Evolutionary conservation across 495 filamentous ascomycete species (phyloP), one percentile per base, ranked within the genome.

Genomic region (Tuber calosporum): DNA sequence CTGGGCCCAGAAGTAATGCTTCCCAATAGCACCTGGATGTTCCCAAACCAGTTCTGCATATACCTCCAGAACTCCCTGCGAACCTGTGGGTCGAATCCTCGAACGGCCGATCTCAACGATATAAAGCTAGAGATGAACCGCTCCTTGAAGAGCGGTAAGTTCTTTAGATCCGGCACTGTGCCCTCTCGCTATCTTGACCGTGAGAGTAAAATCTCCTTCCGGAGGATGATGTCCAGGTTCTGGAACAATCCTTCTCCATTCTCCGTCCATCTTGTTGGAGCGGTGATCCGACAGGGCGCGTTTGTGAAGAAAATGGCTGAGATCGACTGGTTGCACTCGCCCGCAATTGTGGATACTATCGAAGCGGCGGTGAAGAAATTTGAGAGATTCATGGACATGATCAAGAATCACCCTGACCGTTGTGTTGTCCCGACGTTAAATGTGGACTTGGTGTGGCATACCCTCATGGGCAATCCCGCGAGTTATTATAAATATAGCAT

Each of bases 251-350:
- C 83, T 43, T 89, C 87, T 15, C 83, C 84, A 0, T 93, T 94
- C 73, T 88, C 87, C 4, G 84, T 94, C 2, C 91, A 96, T 75
- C 88, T 96, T 3, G 84, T 89, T 26, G 90, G 90, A 26, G 92
- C 91, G 5, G 91, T 94, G 39, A 87, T 94, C 75, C 87, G 92
- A 3, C 92, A 96, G 80, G 88, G 91, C 1, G 85, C 87, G 26
- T 96, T 95, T 78, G 83, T 92, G 37, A 87, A 92, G 68, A 94
- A 94, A 83, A 93, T 94, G 90, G 53, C 53, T 15, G 85, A 87
- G 58, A 67, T 76, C 19, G 73, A 78, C 38, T 77, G 75, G 76
- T 72, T 83, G 42, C 77, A 72, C 70, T 76, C 66, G 37, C 78
- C 79, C 2, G 74, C 82, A 13, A 67, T 83, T 11, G 67, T 68